Percentiles rank a stretch among this genome's conserved stretches.
These are phyloP conservation scores for Rugonectria rugulosa DNA, from an alignment of 2,329 filamentous ascomycete species.

Conservation along the genomic window DNA sequence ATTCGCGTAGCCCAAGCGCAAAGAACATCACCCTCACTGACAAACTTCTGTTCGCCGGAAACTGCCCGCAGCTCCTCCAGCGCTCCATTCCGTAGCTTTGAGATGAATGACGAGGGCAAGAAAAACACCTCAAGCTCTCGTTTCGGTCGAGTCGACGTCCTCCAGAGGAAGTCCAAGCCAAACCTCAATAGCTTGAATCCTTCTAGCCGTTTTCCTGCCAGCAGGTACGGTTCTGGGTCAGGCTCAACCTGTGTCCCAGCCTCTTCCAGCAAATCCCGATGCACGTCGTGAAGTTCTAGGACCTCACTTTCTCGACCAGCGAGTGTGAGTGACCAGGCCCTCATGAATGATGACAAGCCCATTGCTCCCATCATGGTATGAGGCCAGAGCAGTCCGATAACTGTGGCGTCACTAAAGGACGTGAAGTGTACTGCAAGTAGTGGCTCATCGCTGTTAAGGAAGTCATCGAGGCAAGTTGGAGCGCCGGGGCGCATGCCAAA, in stretches of 20 bases:
- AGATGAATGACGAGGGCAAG: constrained; percentile 3
- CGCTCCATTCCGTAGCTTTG: not conserved
- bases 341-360: constrained; percentile 51
- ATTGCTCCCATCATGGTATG: constrained; percentile 58
- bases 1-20: constrained; percentile 12
- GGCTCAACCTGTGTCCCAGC: not conserved
- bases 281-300: constrained; percentile 42
- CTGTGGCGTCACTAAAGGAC: constrained; percentile 57
- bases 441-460: constrained; percentile 50
- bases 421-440: constrained; percentile 57
- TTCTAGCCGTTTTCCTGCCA: not conserved
- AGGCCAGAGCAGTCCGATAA: constrained; percentile 54
- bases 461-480: constrained; percentile 46
- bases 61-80: not conserved
- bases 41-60: constrained; percentile 3
- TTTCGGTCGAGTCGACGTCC: not conserved
- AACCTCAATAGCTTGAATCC: constrained; percentile 5
- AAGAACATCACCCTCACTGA: constrained; percentile 14
- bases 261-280: constrained; percentile 44
- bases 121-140: not conserved
- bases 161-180: constrained; percentile 8
- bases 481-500: constrained; percentile 24
- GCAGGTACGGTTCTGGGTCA: not conserved
- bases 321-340: constrained; percentile 55
- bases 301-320: constrained; percentile 52